Conservation (phyloP, 768 basidiomycete genomes). For the Chlorophyllum brunneum region DNA sequence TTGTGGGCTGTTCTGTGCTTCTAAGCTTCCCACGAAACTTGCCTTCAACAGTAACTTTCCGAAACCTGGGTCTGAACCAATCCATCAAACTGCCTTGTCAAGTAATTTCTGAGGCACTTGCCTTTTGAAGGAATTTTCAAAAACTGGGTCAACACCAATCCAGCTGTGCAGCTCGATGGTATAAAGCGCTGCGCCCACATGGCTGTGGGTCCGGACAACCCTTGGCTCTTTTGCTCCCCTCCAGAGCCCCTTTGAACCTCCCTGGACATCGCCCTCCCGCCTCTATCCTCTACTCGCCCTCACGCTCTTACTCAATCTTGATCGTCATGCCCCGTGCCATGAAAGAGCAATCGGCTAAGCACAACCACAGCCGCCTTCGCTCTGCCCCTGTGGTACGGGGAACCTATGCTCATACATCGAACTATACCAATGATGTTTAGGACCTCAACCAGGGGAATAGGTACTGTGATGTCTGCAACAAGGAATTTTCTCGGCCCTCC, state of each 20-base stretch:
- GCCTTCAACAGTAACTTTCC: not conserved
- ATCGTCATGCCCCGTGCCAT: not conserved
- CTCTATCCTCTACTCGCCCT: not conserved
- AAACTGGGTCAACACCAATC: slow-evolving; percentile 6
- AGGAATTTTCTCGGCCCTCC: not conserved
- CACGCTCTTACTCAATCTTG: not conserved
- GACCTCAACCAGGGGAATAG: not conserved
- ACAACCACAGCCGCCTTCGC: not conserved
- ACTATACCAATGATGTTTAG: not conserved
- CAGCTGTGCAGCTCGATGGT: not conserved
- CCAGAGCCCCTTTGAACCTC: not conserved
- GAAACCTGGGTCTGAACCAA: slow-evolving; percentile 8
- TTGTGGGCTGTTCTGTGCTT: not conserved
- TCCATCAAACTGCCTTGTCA: slow-evolving; percentile 1
- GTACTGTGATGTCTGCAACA: slow-evolving; percentile 6
- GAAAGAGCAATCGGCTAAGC: not conserved
- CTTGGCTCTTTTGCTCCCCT: not conserved
- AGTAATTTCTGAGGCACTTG: not conserved
- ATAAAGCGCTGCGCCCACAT: slow-evolving; percentile 4
- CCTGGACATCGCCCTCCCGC: not conserved
- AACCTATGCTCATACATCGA: not conserved
- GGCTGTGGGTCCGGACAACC: not conserved
- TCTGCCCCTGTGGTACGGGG: not conserved
- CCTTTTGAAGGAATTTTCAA: slow-evolving; percentile 2
- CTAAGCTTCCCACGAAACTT: not conserved